Conservation (phyloP, 805 yeast genomes). For the Alloascoidea africana region DNA sequence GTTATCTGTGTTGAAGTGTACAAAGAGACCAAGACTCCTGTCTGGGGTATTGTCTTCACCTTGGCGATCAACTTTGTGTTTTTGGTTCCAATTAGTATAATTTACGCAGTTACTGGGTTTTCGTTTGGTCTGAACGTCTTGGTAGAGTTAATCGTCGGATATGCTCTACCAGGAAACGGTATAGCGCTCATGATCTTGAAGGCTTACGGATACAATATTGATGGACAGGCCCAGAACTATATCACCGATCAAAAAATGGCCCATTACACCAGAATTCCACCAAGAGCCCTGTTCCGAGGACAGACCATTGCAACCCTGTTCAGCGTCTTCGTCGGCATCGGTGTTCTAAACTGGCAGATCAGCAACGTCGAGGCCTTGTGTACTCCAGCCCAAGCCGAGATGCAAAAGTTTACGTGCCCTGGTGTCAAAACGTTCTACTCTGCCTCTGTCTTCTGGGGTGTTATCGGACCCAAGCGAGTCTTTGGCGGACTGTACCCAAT, state of each 20-base stretch:
- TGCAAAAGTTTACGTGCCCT: conserved; percentile 28
- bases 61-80: conserved; percentile 34
- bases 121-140: conserved; percentile 33
- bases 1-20: conserved; percentile 28
- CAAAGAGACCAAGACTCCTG: conserved; percentile 34
- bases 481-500: conserved; percentile 39
- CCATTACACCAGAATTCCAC: conserved; percentile 45
- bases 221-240: conserved; percentile 48
- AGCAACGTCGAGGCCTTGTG: conserved; percentile 21
- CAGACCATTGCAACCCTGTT: conserved; percentile 20
- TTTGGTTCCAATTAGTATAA: conserved; percentile 33
- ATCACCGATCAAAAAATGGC: conserved; percentile 40
- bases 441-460: conserved; percentile 41
- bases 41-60: conserved; percentile 43
- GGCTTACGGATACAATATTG: conserved; percentile 41
- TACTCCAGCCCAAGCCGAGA: conserved; percentile 18
- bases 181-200: conserved; percentile 35
- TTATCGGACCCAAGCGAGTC: conserved; percentile 33
- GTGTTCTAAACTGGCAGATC: conserved; percentile 21
- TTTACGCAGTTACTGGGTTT: conserved; percentile 33
- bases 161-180: conserved; percentile 41
- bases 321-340: conserved; percentile 17
- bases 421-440: conserved; percentile 26
- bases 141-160: conserved; percentile 41
- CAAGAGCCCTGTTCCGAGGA: conserved; percentile 38